Evolutionary conservation across 192 early-diverging fungal genomes (phyloP).

Genomic region (Backusella mclennaniae): DNA sequence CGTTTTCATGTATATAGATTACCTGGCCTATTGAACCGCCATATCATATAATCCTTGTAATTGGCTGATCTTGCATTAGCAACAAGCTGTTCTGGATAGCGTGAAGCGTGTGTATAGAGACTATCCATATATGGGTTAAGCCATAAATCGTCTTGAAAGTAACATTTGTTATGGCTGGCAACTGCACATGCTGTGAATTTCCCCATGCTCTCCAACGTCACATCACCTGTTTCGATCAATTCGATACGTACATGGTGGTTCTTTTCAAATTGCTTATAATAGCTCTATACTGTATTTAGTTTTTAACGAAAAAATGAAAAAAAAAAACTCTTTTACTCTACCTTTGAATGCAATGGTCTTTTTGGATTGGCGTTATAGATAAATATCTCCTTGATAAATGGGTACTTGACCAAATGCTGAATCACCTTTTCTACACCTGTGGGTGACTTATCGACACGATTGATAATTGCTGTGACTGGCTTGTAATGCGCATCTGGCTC

Average conservation of each 20-base stretch:
- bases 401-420: slow-evolving; percentile 47
- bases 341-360: slow-evolving; percentile 14
- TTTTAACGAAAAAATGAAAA: background rate
- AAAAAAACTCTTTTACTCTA: slow-evolving; percentile 8
- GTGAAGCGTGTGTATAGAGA: slow-evolving; percentile 52
- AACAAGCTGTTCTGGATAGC: slow-evolving; percentile 46
- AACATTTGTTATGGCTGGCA: slow-evolving; percentile 50
- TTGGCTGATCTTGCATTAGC: slow-evolving; percentile 48
- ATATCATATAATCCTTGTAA: slow-evolving; percentile 47
- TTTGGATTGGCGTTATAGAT: slow-evolving; percentile 51
- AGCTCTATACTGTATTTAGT: background rate
- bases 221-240: slow-evolving; percentile 44
- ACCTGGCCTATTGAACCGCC: slow-evolving; percentile 53
- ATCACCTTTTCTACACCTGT: slow-evolving; percentile 40
- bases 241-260: slow-evolving; percentile 8
- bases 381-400: slow-evolving; percentile 55
- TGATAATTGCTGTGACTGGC: slow-evolving; percentile 47
- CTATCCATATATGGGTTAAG: slow-evolving; percentile 55
- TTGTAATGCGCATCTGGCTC: background rate
- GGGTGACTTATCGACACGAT: background rate
- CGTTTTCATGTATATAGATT: background rate
- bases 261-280: slow-evolving; percentile 6
- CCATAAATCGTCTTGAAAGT: slow-evolving; percentile 59
- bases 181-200: slow-evolving; percentile 43
- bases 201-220: slow-evolving; percentile 43